phyloP scores from a whole-genome alignment of 2,329 filamentous ascomycete genomes.

The Diaporthe sp. region DNA sequence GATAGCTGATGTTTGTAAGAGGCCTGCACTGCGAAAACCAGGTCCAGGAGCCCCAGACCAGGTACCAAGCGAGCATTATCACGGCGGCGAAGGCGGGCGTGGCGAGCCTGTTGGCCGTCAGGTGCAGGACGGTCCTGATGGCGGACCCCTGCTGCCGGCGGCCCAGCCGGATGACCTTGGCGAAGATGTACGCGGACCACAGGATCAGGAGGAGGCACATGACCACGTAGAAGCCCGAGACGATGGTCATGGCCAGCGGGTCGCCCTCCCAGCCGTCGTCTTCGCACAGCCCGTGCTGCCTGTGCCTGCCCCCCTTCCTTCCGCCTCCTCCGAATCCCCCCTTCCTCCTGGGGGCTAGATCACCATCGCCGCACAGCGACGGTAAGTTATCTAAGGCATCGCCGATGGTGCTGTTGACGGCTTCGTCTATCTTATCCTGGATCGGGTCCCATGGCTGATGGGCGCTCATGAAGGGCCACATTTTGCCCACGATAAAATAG shows the following conservation, averaged over 20 bases:
- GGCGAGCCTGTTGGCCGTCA: slow-evolving; percentile 6
- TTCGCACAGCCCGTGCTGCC: neutral
- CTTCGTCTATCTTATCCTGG: neutral
- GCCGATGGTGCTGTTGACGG: neutral
- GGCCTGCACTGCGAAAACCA: slow-evolving; percentile 2
- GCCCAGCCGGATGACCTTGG: neutral
- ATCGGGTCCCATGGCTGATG: neutral
- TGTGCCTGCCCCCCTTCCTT: neutral
- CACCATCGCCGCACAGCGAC: neutral
- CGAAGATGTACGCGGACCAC: neutral
- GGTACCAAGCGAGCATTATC: neutral
- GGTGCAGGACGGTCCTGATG: neutral
- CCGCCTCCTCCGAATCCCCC: neutral
- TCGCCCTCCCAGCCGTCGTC: neutral
- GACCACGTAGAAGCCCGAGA: neutral
- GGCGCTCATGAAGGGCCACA: neutral
- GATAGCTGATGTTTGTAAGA: neutral
- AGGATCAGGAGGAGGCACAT: neutral
- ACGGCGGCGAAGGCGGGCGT: slow-evolving; percentile 5
- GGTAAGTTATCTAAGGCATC: neutral
- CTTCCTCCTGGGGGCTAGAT: neutral
- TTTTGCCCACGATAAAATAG: neutral
- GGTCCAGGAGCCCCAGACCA: neutral
- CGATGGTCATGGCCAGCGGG: neutral
- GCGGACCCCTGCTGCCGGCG: neutral